A percentile compares a stretch with the other conserved stretches of the same genome.
phyloP scores from a whole-genome alignment of 257 asterid genomes.

The Gentiana macrophylla region DNA sequence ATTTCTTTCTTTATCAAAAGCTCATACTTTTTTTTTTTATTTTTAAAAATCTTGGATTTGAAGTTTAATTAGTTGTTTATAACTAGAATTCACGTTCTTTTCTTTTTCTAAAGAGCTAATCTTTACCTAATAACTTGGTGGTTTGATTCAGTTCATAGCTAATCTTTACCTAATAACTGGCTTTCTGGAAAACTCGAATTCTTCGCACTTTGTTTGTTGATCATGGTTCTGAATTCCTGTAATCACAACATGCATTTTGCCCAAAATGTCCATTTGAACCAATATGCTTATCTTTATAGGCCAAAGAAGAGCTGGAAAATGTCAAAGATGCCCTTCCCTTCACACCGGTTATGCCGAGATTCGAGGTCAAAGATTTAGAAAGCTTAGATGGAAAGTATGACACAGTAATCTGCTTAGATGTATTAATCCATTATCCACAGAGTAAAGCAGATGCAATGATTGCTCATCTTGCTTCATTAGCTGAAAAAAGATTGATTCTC shows the following conservation, averaged over 20 bases:
- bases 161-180: no score
- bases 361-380: slow-evolving; percentile 81
- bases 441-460: slow-evolving; percentile 89
- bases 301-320: slow-evolving; percentile 48
- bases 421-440: slow-evolving; percentile 93
- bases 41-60: neutral
- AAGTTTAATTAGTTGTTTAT: no score
- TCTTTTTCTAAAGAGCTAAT: no score
- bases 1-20: neutral
- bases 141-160: no score
- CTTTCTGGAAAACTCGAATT: no score
- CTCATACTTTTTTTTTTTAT: neutral
- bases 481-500: slow-evolving; percentile 66
- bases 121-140: no score
- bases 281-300: slow-evolving; percentile 29
- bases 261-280: no score
- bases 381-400: slow-evolving; percentile 77
- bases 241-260: no score
- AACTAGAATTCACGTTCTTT: no score
- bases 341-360: slow-evolving; percentile 54
- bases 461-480: slow-evolving; percentile 85
- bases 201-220: no score
- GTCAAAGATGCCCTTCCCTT: slow-evolving; percentile 37
- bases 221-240: no score
- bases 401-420: slow-evolving; percentile 86